Evolutionary conservation across 2,329 filamentous ascomycete genomes (phyloP).

Genomic region (Aureobasidium sp.): DNA sequence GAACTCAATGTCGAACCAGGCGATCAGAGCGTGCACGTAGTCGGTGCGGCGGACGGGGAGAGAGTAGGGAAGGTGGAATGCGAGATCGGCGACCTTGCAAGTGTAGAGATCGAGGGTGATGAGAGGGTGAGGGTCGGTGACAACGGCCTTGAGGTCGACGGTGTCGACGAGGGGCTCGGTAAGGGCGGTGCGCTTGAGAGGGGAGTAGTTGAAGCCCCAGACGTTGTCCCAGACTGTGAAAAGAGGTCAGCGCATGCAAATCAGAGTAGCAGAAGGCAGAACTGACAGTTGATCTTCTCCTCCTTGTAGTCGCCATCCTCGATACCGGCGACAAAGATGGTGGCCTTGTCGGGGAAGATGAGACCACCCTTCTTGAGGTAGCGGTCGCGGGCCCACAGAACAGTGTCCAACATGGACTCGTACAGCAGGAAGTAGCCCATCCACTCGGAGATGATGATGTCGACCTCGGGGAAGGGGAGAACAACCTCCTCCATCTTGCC

Average conservation of each 20-base stretch:
- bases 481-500: constrained; percentile 99
- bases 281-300: constrained; percentile 97
- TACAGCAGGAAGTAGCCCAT: constrained; percentile 99
- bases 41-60: constrained; percentile 76
- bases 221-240: constrained; percentile 96
- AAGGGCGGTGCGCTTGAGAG: constrained; percentile 86
- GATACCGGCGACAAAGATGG: constrained; percentile 92
- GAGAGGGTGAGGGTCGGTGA: constrained; percentile 80
- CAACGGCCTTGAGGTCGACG: constrained; percentile 92
- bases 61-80: constrained; percentile 71
- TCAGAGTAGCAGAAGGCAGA: background rate
- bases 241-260: background rate
- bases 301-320: constrained; percentile 99
- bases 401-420: constrained; percentile 98
- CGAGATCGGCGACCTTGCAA: constrained; percentile 71
- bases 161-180: constrained; percentile 96
- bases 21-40: constrained; percentile 91
- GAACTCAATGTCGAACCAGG: constrained; percentile 99
- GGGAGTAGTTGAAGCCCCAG: constrained; percentile 94
- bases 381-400: constrained; percentile 88
- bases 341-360: constrained; percentile 98
- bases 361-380: constrained; percentile 72
- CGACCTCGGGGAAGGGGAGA: constrained; percentile 87
- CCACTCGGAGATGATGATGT: constrained; percentile 99
- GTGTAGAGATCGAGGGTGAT: constrained; percentile 92